Conservation (phyloP, 2,329 filamentous ascomycete species). For the Colletotrichum orbiculare region DNA sequence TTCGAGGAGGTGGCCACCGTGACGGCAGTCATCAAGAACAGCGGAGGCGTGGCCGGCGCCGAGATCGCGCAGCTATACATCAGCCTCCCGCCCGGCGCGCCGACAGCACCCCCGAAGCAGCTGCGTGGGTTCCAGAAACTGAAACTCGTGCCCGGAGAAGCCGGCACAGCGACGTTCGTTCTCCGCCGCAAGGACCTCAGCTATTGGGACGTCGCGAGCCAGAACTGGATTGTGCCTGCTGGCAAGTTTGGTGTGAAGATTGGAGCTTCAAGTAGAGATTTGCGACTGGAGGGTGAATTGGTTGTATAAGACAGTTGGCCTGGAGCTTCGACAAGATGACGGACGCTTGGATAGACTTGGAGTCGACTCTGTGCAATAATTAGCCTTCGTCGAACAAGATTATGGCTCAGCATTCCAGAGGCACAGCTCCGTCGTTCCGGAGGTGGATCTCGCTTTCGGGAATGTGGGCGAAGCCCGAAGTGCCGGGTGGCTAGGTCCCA, state of each 20-base stretch:
- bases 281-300: constrained; percentile 49
- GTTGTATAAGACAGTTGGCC: constrained; percentile 13
- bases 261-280: constrained; percentile 59
- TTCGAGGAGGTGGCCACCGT: constrained; percentile 60
- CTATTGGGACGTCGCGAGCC: constrained; percentile 69
- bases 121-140: constrained; percentile 76
- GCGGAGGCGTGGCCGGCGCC: constrained; percentile 68
- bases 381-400: no score
- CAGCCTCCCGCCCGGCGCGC: constrained; percentile 52
- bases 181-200: constrained; percentile 72
- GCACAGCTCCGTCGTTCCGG: neutral
- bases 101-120: constrained; percentile 62
- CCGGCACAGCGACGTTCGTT: constrained; percentile 60
- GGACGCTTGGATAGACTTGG: no score
- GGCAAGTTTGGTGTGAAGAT: constrained; percentile 56
- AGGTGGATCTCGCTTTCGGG: constrained; percentile 13
- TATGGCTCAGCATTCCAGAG: no score
- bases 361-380: no score
- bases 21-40: constrained; percentile 72
- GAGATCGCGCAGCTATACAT: constrained; percentile 74
- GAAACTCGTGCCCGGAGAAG: constrained; percentile 59
- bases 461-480: constrained; percentile 21
- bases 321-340: no score
- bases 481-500: constrained; percentile 9
- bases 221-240: constrained; percentile 69